Conservation (phyloP, 2,329 filamentous ascomycete genomes). For the Scedosporium apiospermum region DNA sequence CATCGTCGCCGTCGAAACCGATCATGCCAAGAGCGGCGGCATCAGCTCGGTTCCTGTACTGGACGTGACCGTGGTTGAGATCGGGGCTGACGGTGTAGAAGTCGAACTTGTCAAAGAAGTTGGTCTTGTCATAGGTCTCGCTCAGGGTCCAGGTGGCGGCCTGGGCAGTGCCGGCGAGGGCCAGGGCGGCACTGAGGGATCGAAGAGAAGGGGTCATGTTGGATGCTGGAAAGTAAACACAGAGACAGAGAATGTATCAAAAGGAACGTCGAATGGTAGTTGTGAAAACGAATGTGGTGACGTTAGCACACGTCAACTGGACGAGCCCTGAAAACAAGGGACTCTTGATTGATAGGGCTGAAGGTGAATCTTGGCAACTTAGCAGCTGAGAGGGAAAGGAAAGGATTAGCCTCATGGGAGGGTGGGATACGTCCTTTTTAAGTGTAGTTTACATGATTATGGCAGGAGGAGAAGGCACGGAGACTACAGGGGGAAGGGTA, state of each 20-base stretch:
- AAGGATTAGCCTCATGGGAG: neutral
- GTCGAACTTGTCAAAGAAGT: conserved; percentile 39
- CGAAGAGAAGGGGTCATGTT: neutral
- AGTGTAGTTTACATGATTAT: neutral
- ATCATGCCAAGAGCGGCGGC: conserved; percentile 26
- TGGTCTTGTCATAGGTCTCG: conserved; percentile 14
- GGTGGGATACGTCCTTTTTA: neutral
- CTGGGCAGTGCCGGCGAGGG: conserved; percentile 1
- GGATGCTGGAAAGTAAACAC: neutral
- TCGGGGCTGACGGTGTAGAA: conserved; percentile 35
- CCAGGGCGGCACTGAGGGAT: neutral
- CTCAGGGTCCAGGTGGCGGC: conserved; percentile 4
- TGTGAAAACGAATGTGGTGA: conserved; percentile 3
- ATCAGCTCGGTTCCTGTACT: conserved; percentile 31
- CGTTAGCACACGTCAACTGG: conserved; percentile 3
- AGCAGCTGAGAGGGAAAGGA: neutral
- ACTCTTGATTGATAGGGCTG: neutral
- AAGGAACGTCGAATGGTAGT: neutral
- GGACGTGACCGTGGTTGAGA: conserved; percentile 56
- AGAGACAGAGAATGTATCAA: neutral
- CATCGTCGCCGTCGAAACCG: conserved; percentile 19
- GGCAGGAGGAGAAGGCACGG: neutral
- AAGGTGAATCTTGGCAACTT: neutral
- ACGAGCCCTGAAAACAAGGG: neutral
- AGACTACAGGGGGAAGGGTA: neutral